Base-by-base conservation (phyloP, 352 stramenopile species). In the Plasmopara halstedii region DNA sequence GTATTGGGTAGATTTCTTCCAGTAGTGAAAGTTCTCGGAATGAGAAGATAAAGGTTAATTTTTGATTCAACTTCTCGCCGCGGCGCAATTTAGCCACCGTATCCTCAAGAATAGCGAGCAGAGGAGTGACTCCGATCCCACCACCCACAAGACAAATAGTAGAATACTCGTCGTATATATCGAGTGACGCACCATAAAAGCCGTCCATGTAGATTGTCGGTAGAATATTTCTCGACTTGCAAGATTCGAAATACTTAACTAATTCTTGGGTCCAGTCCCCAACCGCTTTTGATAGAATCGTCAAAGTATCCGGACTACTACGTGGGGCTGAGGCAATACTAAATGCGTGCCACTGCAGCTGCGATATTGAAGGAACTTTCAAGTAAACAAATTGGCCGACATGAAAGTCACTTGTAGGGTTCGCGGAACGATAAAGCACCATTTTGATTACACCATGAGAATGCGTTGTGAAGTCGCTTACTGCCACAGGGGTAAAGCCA, bases 141-240 rank as follows among this genome's bases (percentile, higher is more conserved):
- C 69, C 66, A n/a, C 58, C 67, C 11, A 81, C 46, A 2, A 83
- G 47, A 32, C 64, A 73, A 3, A 83, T 21, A 0, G 60, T 77
- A 13, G 46, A 40, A 42, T 73, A 80, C 23, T 72, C 40, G 9
- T 67, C 51, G 40, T 79, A 79, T 14, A 39, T 38, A 13, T 64
- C 50, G n/a, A 78, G 43, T 11, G 70, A 78, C 8, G 52, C 26
- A 4, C 64, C 67, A 45, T 84, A 84, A 59, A 59, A 80, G 20
- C 70, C 73, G 33, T 82, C 69, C 51, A 80, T 60, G 35, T 78
- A 70, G n/a, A 82, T 45, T 9, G 56, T 58, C 2, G 73, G 70
- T 9, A 59, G 37, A 2, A 53, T 40, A n/a, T 58, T 33, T 14
- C 56, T 46, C 18, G 37, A 25, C 23, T 64, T 42, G 45, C 64